Evolutionary conservation across 768 basidiomycete genomes (phyloP), one percentile per base, ranked within the genome.

Genomic region (Sporobolomyces phaffii): DNA sequence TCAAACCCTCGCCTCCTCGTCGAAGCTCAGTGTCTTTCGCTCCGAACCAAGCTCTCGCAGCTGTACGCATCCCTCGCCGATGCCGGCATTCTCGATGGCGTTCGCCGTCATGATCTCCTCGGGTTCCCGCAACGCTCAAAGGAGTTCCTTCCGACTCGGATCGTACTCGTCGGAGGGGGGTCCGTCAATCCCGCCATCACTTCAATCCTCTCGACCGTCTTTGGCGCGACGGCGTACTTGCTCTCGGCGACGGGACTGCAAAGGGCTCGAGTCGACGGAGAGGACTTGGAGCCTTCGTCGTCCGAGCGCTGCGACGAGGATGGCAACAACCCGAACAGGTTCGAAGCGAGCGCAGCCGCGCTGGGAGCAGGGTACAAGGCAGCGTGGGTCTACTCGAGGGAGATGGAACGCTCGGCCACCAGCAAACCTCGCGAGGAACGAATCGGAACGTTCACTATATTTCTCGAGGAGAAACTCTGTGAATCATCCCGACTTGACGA

Each of bases 311-410:
- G 24, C 44, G 52, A 41, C 50, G 34, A 26, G 13, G 13, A 2
- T 2, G 40, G 48, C 8, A 22, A 20, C 4, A 24, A 3, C 5
- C 28, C 2, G 18, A 10, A 0, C 8, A 34, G 48, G 24, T 13
- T 9, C 51, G 60, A 50, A 36, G 48, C 62, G 43, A 56, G 34
- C 20, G 53, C 47, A 11, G 41, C 41, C 2, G 62, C 52, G 26
- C 44, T 69, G 20, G 68, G 68, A 9, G 41, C 59, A 20, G 68
- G 31, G 28, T 69, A 69, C 63, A 69, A 65, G 31, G 68, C 68
- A 0, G 68, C 63, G 7, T 69, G 68, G 68, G 53, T 44, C 20
- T 52, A 18, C 24, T 36, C 3, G 41, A 36, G 33, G 26, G 64
- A 17, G 31, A 6, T 24, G 5, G 20, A 31, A 1, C 31, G 5